Base-by-base conservation (phyloP, 306 rosid species). In the Malus sieversii region DNA sequence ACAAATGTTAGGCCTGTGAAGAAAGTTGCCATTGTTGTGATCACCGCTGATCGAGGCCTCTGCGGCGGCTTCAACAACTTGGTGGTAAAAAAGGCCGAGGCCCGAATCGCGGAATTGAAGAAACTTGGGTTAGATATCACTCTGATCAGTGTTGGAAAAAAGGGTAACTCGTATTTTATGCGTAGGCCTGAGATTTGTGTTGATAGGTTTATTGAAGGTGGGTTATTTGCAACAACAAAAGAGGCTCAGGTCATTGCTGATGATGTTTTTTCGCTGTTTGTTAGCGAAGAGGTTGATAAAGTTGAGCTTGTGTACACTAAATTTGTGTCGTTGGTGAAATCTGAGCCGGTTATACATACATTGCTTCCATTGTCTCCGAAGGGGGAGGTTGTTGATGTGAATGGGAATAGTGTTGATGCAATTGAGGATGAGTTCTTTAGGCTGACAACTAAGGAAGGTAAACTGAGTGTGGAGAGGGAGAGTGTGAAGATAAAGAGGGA, bases 181-280 rank as follows among this genome's bases (percentile, higher is more conserved):
- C 87, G 82, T 12, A 70, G 78, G 46, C 29, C 46, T 66, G 74
- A 81, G 45, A 55, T 79, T 60, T 30, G 69, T 4, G 90, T 87
- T 16, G 96, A 87, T 73, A 84, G 82, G 44, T 87, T 35, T 6
- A 59, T 90, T 8, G 90, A 82, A 52, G 78, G 81, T 8, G 81
- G 80, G 10, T 66, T 32, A 4, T 85, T 89, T 73, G 94, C 96
- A 3, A 93, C 90, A 0, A 61, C 83, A 0, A 93, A 93, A 75
- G 93, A 86, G 58, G 97, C 96, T 20, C 97, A 93, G 66, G 71
- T 70, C 4, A 86, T 93, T 29, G 98, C 97, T n/a, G 97, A 93
- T 74, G 75, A 80, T 72, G 90, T 90, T 35, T 93, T 90, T 70
- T 87, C 97, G 5, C 65, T 86, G 6, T 93, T 90, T 76, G 81